A percentile compares a stretch with the other conserved stretches of the same genome.
These are phyloP conservation scores for Carex littledalei DNA, from an alignment of 176 grass and related monocot genomes.

Conservation along the genomic window DNA sequence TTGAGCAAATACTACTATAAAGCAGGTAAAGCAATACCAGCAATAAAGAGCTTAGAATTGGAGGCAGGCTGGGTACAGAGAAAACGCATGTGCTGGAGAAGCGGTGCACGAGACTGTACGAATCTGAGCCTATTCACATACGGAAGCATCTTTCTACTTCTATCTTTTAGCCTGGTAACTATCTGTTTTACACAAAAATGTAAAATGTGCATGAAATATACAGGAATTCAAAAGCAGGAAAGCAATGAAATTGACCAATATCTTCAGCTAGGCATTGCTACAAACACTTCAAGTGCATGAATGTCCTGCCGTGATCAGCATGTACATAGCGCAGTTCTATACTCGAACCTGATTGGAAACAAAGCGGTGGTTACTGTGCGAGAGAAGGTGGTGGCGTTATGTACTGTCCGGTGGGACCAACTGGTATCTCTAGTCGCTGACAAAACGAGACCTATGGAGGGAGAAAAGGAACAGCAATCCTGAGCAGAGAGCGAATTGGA, in stretches of 20 bases:
- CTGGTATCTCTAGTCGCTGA: background rate
- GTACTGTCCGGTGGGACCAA: background rate
- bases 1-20: background rate
- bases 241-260: background rate
- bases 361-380: too few species aligned
- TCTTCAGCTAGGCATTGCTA: constrained; percentile 1
- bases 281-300: background rate
- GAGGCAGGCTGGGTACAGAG: constrained; percentile 23
- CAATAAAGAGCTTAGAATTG: constrained; percentile 77
- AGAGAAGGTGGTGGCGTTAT: background rate
- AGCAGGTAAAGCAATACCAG: constrained; percentile 33
- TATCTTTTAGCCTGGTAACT: background rate
- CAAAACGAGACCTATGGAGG: background rate
- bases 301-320: background rate
- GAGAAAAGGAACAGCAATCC: background rate
- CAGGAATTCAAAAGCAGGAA: background rate
- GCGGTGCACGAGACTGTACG: background rate
- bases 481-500: background rate
- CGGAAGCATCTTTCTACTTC: background rate
- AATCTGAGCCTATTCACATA: background rate
- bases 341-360: background rate
- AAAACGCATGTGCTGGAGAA: constrained; percentile 9
- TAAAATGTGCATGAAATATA: background rate
- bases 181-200: background rate
- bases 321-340: background rate